Base-by-base conservation (phyloP, 805 yeast species). In the Kurtzmaniella fragi region DNA sequence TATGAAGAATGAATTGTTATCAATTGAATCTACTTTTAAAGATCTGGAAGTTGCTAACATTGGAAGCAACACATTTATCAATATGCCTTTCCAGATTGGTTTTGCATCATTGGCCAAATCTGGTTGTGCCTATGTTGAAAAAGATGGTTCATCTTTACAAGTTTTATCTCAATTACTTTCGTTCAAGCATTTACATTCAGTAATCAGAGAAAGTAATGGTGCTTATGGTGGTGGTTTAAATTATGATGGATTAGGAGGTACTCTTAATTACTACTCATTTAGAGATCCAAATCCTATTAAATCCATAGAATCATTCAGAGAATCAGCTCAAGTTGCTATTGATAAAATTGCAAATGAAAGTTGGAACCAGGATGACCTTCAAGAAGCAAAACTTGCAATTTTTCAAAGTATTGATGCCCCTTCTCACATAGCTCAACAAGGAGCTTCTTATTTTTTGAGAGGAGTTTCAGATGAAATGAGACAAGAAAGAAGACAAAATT, bases 201-300 rank as follows among this genome's bases (percentile, higher is more conserved):
- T 89, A 46, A 80, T 93, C 29, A 77, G 99, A 48, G 99, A 93
- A 56, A 80, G 91, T 53, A 96, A 96, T 41, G 99, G 99, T 42
- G 99, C 99, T 0, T 93, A 93, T 56, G 99, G 99, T 6, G 98
- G 96, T 5, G 99, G 99, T 3, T 84, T 95, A 4, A 64, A 76
- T 6, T 93, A 82, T 57, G 85, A 82, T 56, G 88, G 91, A 0
- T 56, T 86, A 16, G 87, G 84, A 37, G 98, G 97, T 0, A 51
- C 81, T 2, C 78, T 91, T 52, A 75, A 84, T 27, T 88, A 73
- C 63, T 93, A 84, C 62, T 89, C 98, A 0, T 93, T 91, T 66
- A 75, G 99, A 49, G 99, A 93, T 59, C 99, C 99, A 13, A 82
- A 86, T 46, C 87, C 96, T 1, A 55, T 73, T 29, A 76, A 78